Evolutionary conservation across 176 grass and related monocot species (phyloP).

Genomic region (Avena insularis): DNA sequence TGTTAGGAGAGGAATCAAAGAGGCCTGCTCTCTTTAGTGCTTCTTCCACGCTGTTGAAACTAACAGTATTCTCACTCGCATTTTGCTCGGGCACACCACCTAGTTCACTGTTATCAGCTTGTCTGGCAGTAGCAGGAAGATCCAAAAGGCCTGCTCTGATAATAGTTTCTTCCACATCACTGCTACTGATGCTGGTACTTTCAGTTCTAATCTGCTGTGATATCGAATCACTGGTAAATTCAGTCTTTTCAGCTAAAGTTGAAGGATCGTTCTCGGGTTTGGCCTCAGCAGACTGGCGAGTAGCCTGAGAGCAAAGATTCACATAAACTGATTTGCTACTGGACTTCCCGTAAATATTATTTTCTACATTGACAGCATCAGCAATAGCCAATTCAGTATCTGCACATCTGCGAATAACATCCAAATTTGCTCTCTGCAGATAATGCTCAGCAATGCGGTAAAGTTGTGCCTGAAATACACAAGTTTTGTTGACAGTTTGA

Average conservation of each 20-base stretch:
- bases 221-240: slow-evolving; percentile 33
- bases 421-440: slow-evolving; percentile 77
- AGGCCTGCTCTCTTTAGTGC: slow-evolving; percentile 78
- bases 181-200: slow-evolving; percentile 22
- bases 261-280: slow-evolving; percentile 48
- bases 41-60: slow-evolving; percentile 65
- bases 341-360: slow-evolving; percentile 73
- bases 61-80: slow-evolving; percentile 27
- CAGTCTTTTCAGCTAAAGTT: slow-evolving; percentile 43
- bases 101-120: slow-evolving; percentile 42
- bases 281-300: slow-evolving; percentile 57
- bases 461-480: slow-evolving; percentile 81
- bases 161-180: slow-evolving; percentile 33
- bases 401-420: slow-evolving; percentile 72
- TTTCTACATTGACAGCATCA: slow-evolving; percentile 95
- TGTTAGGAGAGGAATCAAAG: slow-evolving; percentile 89
- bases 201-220: slow-evolving; percentile 37
- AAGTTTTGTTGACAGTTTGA: slow-evolving; percentile 43
- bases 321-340: slow-evolving; percentile 89
- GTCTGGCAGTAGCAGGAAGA: slow-evolving; percentile 33
- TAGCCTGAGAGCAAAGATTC: slow-evolving; percentile 83
- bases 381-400: slow-evolving; percentile 94
- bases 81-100: slow-evolving; percentile 12
- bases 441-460: slow-evolving; percentile 81
- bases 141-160: slow-evolving; percentile 17